Evolutionary conservation across 257 asterid genomes (phyloP).

Genomic region (Rhazya stricta): DNA sequence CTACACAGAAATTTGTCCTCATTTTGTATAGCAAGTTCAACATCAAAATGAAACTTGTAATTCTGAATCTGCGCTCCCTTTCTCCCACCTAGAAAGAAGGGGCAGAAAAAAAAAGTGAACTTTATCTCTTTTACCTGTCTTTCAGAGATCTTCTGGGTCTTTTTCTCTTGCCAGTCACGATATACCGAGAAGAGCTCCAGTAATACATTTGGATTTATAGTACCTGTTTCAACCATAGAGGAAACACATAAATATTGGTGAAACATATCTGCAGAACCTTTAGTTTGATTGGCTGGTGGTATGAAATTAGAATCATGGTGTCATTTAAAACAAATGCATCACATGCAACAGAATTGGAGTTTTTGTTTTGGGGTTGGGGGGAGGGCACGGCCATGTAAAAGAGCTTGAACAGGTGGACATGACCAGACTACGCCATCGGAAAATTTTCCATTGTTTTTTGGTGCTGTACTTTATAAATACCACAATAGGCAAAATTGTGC

Average conservation of each 20-base stretch:
- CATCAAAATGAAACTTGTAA: not conserved
- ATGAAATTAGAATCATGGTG: not conserved
- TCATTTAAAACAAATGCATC: not conserved
- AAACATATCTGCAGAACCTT: not conserved
- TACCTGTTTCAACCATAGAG: constrained; percentile 42
- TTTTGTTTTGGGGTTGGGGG: too few relatives aligned
- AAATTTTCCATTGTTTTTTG: not conserved
- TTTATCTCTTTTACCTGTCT: constrained; percentile 56
- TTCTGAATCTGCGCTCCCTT: not conserved
- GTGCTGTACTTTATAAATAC: not conserved
- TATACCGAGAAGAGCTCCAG: constrained; percentile 80
- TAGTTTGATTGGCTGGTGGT: not conserved
- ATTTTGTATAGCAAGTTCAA: not conserved
- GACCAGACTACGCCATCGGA: not conserved
- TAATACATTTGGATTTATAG: constrained; percentile 71
- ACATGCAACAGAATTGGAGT: not conserved
- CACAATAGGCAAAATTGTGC: not conserved
- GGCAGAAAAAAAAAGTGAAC: too few relatives aligned
- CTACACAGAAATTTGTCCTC: not conserved
- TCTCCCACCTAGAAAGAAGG: not conserved
- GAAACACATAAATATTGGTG: constrained; percentile 3
- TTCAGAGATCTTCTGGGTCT: constrained; percentile 48
- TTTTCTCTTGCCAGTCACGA: constrained; percentile 83
- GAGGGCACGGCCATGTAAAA: not conserved
- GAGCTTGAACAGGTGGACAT: not conserved